Evolutionary conservation across 768 basidiomycete genomes (phyloP).

Genomic region (Royoungia palumana): DNA sequence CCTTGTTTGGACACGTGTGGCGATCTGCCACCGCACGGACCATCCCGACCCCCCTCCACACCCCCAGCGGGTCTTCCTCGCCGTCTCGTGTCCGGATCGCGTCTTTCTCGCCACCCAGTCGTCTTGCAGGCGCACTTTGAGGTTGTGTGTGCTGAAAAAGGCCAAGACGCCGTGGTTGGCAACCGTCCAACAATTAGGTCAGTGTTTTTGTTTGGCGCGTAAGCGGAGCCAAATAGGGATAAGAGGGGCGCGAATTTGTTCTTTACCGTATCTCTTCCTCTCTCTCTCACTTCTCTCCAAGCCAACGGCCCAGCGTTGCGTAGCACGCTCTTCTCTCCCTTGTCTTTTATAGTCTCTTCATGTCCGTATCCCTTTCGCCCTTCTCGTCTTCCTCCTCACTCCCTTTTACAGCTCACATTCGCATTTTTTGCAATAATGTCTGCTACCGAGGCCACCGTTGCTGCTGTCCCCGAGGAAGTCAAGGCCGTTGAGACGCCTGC

Average conservation of each 20-base stretch:
- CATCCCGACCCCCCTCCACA: constrained; percentile 1
- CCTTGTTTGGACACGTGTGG: constrained; percentile 14
- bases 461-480: constrained; percentile 50
- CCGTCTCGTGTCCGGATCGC: neutral
- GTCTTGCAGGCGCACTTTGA: constrained; percentile 6
- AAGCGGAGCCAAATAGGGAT: constrained; percentile 42
- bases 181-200: constrained; percentile 27
- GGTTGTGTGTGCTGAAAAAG: constrained; percentile 3
- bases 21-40: constrained; percentile 33
- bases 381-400: constrained; percentile 1
- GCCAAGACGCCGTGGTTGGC: constrained; percentile 9
- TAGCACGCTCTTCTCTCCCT: constrained; percentile 60
- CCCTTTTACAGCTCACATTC: constrained; percentile 48
- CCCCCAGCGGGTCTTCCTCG: neutral
- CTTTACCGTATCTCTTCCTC: constrained; percentile 43
- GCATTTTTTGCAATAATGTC: constrained; percentile 75
- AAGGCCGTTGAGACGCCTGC: constrained; percentile 43
- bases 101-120: neutral
- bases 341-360: constrained; percentile 53
- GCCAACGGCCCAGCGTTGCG: constrained; percentile 50
- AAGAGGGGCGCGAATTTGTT: constrained; percentile 37
- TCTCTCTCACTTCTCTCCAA: constrained; percentile 56
- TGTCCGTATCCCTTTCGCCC: constrained; percentile 33
- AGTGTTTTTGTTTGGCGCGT: constrained; percentile 39
- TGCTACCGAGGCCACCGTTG: constrained; percentile 58